Conservation (phyloP, 371 early-diverging fungal species). For the Catenaria anguillulae region DNA sequence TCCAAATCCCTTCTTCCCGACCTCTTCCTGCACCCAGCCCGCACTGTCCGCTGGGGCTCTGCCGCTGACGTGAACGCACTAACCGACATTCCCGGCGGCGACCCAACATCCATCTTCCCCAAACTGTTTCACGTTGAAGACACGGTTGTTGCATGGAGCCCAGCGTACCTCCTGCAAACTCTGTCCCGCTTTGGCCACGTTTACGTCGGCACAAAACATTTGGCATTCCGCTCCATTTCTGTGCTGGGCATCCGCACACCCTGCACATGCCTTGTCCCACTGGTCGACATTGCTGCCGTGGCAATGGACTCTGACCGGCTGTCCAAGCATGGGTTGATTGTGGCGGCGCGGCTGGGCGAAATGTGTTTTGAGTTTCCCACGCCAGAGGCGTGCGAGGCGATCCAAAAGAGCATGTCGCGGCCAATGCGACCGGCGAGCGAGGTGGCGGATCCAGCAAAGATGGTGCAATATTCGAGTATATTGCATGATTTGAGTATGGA, state of each 20-base stretch:
- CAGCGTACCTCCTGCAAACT: conserved; percentile 9
- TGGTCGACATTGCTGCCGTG: background rate
- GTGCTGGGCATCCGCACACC: background rate
- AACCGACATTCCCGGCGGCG: too few relatives aligned
- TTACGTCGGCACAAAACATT: conserved; percentile 22
- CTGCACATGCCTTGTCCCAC: background rate
- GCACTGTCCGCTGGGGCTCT: background rate
- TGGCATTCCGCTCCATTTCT: background rate
- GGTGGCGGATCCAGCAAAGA: background rate
- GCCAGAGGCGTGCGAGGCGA: background rate
- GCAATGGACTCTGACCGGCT: background rate
- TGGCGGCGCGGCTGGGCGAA: background rate
- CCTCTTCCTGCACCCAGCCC: background rate
- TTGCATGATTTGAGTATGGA: too few relatives aligned
- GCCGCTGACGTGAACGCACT: too few relatives aligned
- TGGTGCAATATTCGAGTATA: background rate
- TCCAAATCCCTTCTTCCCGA: too few relatives aligned
- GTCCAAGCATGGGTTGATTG: background rate
- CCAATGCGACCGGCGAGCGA: background rate
- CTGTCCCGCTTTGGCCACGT: conserved; percentile 44
- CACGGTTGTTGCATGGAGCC: background rate
- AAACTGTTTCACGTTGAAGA: background rate
- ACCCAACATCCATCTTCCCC: too few relatives aligned
- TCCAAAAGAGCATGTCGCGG: background rate
- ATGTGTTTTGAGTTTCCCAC: background rate